These are phyloP conservation scores for Blakeslea trispora DNA, from an alignment of 371 early-diverging fungal genomes.

Conservation along the genomic window DNA sequence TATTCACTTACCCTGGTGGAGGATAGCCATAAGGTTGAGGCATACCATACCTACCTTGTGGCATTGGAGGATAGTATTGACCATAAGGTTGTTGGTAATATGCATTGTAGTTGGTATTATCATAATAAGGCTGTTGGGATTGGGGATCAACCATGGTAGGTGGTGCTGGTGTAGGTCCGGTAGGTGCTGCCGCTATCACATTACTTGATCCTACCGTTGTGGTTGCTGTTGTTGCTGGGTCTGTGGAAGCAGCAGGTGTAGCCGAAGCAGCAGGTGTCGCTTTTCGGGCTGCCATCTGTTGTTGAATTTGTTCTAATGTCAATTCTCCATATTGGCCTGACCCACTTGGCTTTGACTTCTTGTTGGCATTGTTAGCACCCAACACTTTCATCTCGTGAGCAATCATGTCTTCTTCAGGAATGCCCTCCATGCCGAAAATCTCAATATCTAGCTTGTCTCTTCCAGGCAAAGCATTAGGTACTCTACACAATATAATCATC, in stretches of 20 bases:
- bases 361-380: constrained; percentile 23
- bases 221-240: constrained; percentile 20
- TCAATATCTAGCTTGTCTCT: constrained; percentile 86
- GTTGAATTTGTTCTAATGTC: constrained; percentile 44
- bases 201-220: constrained; percentile 30
- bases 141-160: constrained; percentile 17
- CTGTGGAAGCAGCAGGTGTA: constrained; percentile 16
- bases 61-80: constrained; percentile 15
- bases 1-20: constrained; percentile 24
- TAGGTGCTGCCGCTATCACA: constrained; percentile 15
- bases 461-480: constrained; percentile 86
- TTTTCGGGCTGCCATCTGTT: constrained; percentile 43
- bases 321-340: constrained; percentile 41
- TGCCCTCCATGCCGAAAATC: constrained; percentile 95
- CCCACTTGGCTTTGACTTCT: constrained; percentile 30
- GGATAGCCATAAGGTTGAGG: constrained; percentile 17
- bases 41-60: constrained; percentile 1
- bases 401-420: constrained; percentile 81
- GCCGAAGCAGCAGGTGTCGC: constrained; percentile 25
- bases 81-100: constrained; percentile 4
- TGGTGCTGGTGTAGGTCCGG: constrained; percentile 15
- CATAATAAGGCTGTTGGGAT: constrained; percentile 6
- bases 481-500: constrained; percentile 48
- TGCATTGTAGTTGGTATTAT: constrained; percentile 10
- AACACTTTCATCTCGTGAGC: constrained; percentile 61